Evolutionary conservation across 495 filamentous ascomycete genomes (phyloP).

Genomic region (Annulohypoxylon stygium): DNA sequence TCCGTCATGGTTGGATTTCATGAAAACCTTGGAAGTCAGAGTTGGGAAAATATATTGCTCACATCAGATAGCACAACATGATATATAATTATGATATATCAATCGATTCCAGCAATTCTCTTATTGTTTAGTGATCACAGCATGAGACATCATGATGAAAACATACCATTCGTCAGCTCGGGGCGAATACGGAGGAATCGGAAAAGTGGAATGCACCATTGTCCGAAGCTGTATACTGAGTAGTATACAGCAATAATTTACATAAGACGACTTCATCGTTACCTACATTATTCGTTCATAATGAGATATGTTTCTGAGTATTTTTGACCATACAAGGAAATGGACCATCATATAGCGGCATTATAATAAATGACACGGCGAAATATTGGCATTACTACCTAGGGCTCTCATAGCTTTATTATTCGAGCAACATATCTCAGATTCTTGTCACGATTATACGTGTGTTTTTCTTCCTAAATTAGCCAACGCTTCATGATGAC

Average conservation of each 20-base stretch:
- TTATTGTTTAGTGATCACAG: background rate
- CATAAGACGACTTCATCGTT: background rate
- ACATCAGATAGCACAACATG: background rate
- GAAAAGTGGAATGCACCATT: constrained; percentile 2
- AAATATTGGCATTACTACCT: too few species aligned
- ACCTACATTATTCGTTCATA: background rate
- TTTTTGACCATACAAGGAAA: too few species aligned
- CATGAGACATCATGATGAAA: background rate
- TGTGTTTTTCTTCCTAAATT: too few species aligned
- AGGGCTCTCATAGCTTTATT: too few species aligned
- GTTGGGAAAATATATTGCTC: background rate
- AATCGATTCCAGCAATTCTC: background rate
- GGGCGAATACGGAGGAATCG: background rate
- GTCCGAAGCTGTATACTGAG: background rate
- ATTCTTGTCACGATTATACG: too few species aligned
- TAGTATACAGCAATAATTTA: too few species aligned
- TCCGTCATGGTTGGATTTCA: constrained; percentile 2
- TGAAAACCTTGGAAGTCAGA: background rate
- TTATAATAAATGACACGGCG: too few species aligned
- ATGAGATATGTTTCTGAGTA: background rate
- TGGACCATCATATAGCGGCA: too few species aligned
- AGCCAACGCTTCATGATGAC: too few species aligned
- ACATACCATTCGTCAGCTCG: background rate
- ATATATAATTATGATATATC: background rate
- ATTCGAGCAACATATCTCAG: too few species aligned